Percentiles rank a stretch among this genome's conserved stretches.
Conservation (phyloP, 257 asterid species). For the Voacanga thouarsii region DNA sequence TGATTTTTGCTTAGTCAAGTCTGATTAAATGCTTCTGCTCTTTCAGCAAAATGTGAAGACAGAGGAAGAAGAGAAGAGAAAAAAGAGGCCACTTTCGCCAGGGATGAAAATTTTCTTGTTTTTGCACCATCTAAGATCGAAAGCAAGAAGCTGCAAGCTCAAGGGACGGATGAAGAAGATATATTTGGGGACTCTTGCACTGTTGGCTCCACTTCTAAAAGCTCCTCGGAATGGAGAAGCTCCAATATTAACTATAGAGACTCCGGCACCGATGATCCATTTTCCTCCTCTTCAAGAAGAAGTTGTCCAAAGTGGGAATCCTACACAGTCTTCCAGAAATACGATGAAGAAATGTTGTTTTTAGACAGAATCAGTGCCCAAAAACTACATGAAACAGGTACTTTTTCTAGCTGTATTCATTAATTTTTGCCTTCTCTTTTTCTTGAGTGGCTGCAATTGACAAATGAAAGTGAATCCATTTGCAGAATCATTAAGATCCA, state of each 20-base stretch:
- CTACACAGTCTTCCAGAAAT: slow-evolving; percentile 80
- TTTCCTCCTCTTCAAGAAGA: slow-evolving; percentile 77
- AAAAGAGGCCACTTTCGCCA: slow-evolving; percentile 26
- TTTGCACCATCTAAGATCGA: slow-evolving; percentile 41
- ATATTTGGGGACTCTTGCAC: slow-evolving; percentile 70
- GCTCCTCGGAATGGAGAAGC: slow-evolving; percentile 89
- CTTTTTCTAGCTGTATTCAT: too few species aligned
- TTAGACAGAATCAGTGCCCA: slow-evolving; percentile 73
- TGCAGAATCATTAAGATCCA: slow-evolving; percentile 75
- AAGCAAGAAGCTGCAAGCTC: slow-evolving; percentile 46
- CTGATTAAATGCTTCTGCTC: not conserved
- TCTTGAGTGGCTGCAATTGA: too few species aligned
- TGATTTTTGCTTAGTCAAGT: not conserved
- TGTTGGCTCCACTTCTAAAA: slow-evolving; percentile 80
- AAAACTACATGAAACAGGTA: slow-evolving; percentile 90
- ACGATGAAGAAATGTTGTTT: slow-evolving; percentile 88
- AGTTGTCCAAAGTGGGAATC: slow-evolving; percentile 98
- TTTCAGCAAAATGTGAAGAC: slow-evolving; percentile 21
- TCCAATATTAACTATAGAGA: slow-evolving; percentile 51
- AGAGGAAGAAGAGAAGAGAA: slow-evolving; percentile 19
- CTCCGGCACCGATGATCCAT: slow-evolving; percentile 76
- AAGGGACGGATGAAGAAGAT: slow-evolving; percentile 43
- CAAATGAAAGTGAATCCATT: not conserved
- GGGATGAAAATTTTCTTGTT: slow-evolving; percentile 48
- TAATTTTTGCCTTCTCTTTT: not conserved